Base-by-base conservation (phyloP, 495 filamentous ascomycete species). In the Talaromyces proteolyticus region DNA sequence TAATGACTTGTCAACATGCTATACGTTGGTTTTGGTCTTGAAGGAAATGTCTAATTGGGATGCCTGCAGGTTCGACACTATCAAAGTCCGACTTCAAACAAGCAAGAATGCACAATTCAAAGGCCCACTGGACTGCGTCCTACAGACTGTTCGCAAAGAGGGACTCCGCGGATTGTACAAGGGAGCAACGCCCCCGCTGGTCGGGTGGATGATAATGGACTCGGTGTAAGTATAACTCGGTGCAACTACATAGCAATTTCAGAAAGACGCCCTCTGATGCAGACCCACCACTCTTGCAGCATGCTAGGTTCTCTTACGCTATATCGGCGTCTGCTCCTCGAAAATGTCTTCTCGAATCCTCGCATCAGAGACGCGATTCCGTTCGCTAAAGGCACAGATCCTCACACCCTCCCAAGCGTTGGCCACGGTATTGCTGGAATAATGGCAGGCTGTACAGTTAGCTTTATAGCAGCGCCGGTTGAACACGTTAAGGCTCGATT, bases 141-240 rank as follows among this genome's bases (percentile, higher is more conserved):
- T 87, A 36, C 84, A 88, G 56, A 96, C 89, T 12, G 36, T 95
- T 40, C 80, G 84, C 38, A 84, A 89, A 60, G 91, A 96, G 62
- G 88, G 89, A 12, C 63, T 92, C 24, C 63, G 67, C 19, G 91
- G 87, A 14, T 67, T 96, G 17, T 96, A 96, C 72, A 96, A 96
- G 64, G 91, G 75, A 18, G 91, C 91, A 12, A 88, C 87, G 3
- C 92, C 92, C 34, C 92, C 91, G 38, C 69, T 96, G 45, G 80
- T 95, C 50, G 93, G 93, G 52, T 98, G 92, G 92, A 95, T 96
- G 89, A 86, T 92, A 63, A 96, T 97, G 92, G 92, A 97, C 67
- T 87, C 81, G 51, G 70, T 96, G 79, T 82, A 60, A 57, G 68
- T 65, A 17, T 16, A n/a, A n/a, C n/a, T n/a, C n/a, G n/a, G n/a